Percentiles rank a stretch among this genome's conserved stretches.
Evolutionary conservation across 2,329 filamentous ascomycete genomes (phyloP).

Genomic region (Pyrenophora graminea): DNA sequence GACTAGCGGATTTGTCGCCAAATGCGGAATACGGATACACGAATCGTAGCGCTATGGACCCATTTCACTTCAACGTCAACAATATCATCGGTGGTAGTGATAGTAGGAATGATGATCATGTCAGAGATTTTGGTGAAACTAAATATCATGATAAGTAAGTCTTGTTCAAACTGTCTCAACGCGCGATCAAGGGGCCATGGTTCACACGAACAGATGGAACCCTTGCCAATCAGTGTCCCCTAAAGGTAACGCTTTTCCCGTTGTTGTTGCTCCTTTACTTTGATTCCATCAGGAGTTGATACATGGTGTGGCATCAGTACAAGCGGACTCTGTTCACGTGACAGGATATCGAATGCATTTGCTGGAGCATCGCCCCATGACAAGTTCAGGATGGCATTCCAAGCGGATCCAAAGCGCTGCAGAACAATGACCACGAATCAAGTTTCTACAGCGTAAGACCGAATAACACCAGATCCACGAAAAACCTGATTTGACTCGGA

Average conservation of each 20-base stretch:
- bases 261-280: neutral
- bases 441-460: too few relatives aligned
- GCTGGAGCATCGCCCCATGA: too few relatives aligned
- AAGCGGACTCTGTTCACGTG: neutral
- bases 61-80: constrained; percentile 1
- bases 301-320: neutral
- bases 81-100: neutral
- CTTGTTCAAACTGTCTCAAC: constrained; percentile 4
- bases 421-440: too few relatives aligned
- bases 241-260: constrained; percentile 1
- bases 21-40: neutral
- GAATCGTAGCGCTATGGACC: neutral
- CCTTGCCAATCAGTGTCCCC: too few relatives aligned
- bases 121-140: neutral
- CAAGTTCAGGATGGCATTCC: too few relatives aligned
- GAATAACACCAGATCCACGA: too few relatives aligned
- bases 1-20: neutral
- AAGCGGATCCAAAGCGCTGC: too few relatives aligned
- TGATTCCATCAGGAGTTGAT: neutral
- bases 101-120: neutral
- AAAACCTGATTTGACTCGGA: too few relatives aligned
- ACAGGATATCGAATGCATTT: neutral
- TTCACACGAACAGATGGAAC: neutral
- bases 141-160: constrained; percentile 12
- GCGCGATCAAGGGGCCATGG: constrained; percentile 4